Base-by-base conservation (phyloP, 2,329 filamentous ascomycete species). In the Hypomyces rosellus region DNA sequence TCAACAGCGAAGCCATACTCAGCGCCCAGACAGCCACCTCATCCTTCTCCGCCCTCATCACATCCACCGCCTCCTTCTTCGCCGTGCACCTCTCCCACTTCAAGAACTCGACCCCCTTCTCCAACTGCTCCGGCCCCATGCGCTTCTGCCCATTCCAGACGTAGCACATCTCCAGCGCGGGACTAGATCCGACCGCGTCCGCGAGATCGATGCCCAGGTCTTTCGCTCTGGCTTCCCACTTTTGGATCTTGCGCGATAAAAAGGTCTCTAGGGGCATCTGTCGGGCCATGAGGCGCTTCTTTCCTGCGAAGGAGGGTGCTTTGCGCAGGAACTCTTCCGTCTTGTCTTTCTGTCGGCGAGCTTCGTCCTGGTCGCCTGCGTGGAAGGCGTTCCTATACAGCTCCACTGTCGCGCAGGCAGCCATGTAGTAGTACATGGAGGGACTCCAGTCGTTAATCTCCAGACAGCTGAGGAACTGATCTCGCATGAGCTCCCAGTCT, bases 401-500 rank as follows among this genome's bases (percentile, higher is more conserved):
- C 61, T 93, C 89, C 1, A 97, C 69, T 57, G 95, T 84, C 1
- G 86, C 85, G 12, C 80, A 78, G 7, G 85, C 93, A 2, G 88
- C 86, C 56, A 95, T 86, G 69, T 91, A 97, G 64, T 89, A 89
- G 70, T 99, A 97, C 48, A 97, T 67, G 0, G 85, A 83, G 47
- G 90, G 89, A 50, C 86, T 91, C 93, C 93, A 97, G 59, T 88
- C 88, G 68, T 96, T 96, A 49, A 93, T 76, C 49, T 88, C 84
- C 11, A 88, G 74, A 57, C 88, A 91, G 56, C 79, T 65, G 38
- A 91, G 67, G 67, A 96, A 97, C 1, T 82, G 78, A 50, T 85
- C 77, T 3, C 88, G 81, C 67, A 88, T 90, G 4, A 84, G 75
- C 7, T 80, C 68, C 72, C 92, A 96, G 55, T 85, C 77, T 65